Base-by-base conservation (phyloP, 768 basidiomycete species). In the Pisolithus microcarpus region DNA sequence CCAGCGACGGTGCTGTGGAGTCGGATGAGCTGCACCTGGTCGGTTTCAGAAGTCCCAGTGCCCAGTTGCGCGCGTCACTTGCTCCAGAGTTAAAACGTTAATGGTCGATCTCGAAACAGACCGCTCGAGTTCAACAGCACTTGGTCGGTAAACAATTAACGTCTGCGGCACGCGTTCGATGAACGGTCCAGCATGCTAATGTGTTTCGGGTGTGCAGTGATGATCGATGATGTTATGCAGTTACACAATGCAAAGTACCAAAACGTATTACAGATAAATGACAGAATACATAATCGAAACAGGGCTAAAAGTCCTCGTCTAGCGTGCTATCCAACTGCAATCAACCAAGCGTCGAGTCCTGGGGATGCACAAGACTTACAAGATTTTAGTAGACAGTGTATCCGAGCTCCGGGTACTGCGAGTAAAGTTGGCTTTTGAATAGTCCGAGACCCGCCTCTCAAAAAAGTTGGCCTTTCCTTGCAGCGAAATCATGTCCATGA, bases 401-500 rank as follows among this genome's bases (percentile, higher is more conserved):
- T 70, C 66, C 0, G 31, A 45, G 50, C 61, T 60, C 37, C 57
- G 50, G 15, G 38, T 58, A 3, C 46, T 51, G 8, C 63, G 67
- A 43, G 77, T 76, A 51, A 87, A 74, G 45, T 78, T 73, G 7
- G 87, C 85, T 59, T 79, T 86, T 10, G 82, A 74, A 59, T 89
- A 89, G n/a, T 89, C 87, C 2, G 90, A 92, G 5, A 96, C 94
- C 1, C 93, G 80, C 70, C 93, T 93, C 72, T 95, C 92, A 65
- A 94, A 96, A 68, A 96, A 96, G 71, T 96, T 93, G 40, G 93
- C 90, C 75, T 98, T 98, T 56, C 94, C 94, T 70, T 93, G 87
- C 7, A 96, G 73, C 15, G 91, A 95, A 42, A 94, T 94, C 80
- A 92, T 82, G 58, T 94, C 91, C 90, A 93, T 93, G 62, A 92